Percentiles rank a stretch among this genome's conserved stretches.
Conservation (phyloP, 805 yeast species). For the Kazachstania psychrophila region DNA sequence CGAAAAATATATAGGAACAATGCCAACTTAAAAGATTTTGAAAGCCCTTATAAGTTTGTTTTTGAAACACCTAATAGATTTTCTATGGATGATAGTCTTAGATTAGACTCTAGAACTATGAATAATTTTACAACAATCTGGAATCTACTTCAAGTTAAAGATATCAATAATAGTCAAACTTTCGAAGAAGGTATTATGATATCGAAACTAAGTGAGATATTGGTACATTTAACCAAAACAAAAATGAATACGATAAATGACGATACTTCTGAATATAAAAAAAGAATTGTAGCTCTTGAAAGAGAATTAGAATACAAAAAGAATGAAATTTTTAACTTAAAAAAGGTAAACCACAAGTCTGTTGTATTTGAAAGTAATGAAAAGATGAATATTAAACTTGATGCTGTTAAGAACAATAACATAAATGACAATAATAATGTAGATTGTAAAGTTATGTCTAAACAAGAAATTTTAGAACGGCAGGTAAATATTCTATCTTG, state of each 20-base stretch:
- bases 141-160: not conserved
- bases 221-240: not conserved
- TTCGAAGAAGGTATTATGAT: conserved; percentile 1
- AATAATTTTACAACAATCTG: conserved; percentile 5
- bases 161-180: not conserved
- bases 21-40: not conserved
- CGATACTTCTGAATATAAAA: not conserved
- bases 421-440: too few relatives aligned
- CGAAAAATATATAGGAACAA: not conserved
- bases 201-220: conserved; percentile 4
- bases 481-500: not conserved
- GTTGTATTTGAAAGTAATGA: too few relatives aligned
- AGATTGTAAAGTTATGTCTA: not conserved
- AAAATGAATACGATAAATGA: not conserved
- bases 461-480: not conserved
- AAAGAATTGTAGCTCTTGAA: not conserved
- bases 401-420: too few relatives aligned
- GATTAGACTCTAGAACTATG: conserved; percentile 4
- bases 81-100: conserved; percentile 4
- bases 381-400: too few relatives aligned
- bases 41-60: conserved; percentile 19
- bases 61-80: conserved; percentile 16
- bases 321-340: too few relatives aligned
- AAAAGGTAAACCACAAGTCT: too few relatives aligned
- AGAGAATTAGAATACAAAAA: not conserved